phyloP scores from a whole-genome alignment of 257 asterid genomes.

The Penstemon davidsonii region DNA sequence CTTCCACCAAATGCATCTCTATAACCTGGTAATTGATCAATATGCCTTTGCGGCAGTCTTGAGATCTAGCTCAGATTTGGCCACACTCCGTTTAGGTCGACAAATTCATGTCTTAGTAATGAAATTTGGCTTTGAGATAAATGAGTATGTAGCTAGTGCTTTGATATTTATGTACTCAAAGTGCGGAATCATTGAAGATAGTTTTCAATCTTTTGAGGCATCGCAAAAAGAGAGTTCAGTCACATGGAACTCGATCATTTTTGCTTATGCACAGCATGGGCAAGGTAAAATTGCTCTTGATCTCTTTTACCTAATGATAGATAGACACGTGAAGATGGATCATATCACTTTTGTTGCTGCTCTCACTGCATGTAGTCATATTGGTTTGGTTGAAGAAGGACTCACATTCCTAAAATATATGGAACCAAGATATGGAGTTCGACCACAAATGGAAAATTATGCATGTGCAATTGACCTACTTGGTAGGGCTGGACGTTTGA shows the following conservation, averaged over 20 bases:
- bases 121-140: slow-evolving; percentile 54
- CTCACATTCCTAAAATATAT: slow-evolving; percentile 50
- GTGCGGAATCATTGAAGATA: slow-evolving; percentile 78
- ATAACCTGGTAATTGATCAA: slow-evolving; percentile 57
- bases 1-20: slow-evolving; percentile 56
- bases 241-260: slow-evolving; percentile 83
- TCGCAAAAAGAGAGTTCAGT: slow-evolving; percentile 59
- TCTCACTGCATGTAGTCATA: slow-evolving; percentile 85
- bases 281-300: slow-evolving; percentile 68
- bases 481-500: slow-evolving; percentile 72
- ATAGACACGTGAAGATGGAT: slow-evolving; percentile 57
- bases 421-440: slow-evolving; percentile 58
- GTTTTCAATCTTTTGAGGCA: slow-evolving; percentile 62
- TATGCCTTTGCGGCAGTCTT: slow-evolving; percentile 69
- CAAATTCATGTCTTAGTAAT: slow-evolving; percentile 65
- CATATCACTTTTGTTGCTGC: slow-evolving; percentile 86
- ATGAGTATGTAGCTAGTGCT: slow-evolving; percentile 69
- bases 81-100: slow-evolving; percentile 65
- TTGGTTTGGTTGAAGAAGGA: slow-evolving; percentile 82
- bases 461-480: slow-evolving; percentile 87
- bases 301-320: slow-evolving; percentile 54
- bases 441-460: slow-evolving; percentile 76
- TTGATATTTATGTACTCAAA: slow-evolving; percentile 81
- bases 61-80: slow-evolving; percentile 84
- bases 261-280: slow-evolving; percentile 88